Percentiles rank a stretch among this genome's conserved stretches.
phyloP scores from a whole-genome alignment of 257 asterid species.

The Capsicum rhomboideum region DNA sequence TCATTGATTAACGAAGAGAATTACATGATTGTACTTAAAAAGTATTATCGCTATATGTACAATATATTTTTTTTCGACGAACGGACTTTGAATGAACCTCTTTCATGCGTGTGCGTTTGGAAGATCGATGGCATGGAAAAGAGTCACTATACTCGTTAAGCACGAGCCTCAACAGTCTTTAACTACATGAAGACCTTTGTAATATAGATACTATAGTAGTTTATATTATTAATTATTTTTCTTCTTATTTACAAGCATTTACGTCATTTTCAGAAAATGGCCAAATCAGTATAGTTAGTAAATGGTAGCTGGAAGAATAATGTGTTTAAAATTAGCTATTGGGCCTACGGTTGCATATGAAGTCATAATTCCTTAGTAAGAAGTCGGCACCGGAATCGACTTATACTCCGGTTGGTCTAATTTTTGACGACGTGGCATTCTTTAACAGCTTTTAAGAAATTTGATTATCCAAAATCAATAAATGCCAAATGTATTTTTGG shows the following conservation, averaged over 20 bases:
- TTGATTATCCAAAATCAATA: not conserved
- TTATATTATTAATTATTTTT: no score
- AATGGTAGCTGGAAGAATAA: constrained; percentile 1
- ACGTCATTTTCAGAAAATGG: not conserved
- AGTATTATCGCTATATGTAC: no score
- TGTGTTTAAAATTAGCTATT: no score
- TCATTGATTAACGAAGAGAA: no score
- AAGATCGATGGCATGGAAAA: not conserved
- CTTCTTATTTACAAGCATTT: not conserved
- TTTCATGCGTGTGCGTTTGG: not conserved
- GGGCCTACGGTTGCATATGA: not conserved
- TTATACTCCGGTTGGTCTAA: not conserved
- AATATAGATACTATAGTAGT: not conserved
- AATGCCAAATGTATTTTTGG: not conserved
- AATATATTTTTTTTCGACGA: no score
- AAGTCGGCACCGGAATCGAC: constrained; percentile 5
- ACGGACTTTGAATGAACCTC: no score
- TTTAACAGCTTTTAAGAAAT: not conserved
- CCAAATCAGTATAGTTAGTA: not conserved
- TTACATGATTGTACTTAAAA: no score
- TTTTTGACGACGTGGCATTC: not conserved
- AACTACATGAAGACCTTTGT: constrained; percentile 4
- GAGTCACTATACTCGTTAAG: constrained; percentile 15
- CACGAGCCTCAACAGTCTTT: constrained; percentile 18
- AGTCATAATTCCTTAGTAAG: not conserved